A percentile compares a stretch with the other conserved stretches of the same genome.
Evolutionary conservation across 1,139 yeast genomes (phyloP).

Genomic region (Sugiyamaella novakii): DNA sequence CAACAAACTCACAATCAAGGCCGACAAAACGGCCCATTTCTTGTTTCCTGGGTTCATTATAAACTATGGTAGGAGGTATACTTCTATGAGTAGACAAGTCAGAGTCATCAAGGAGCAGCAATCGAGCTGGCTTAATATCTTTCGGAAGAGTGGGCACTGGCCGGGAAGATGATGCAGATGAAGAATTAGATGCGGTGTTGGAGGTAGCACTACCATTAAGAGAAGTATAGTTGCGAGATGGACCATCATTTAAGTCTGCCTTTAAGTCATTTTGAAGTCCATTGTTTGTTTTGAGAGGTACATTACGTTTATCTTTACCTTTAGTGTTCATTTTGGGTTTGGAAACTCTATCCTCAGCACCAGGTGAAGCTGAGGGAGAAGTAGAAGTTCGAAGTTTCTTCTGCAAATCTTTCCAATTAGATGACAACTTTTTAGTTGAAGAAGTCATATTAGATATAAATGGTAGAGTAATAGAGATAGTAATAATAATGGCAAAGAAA

Average conservation of each 20-base stretch:
- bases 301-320: too few relatives aligned
- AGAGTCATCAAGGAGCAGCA: conserved; percentile 9
- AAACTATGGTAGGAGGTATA: background rate
- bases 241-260: background rate
- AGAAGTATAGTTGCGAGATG: background rate
- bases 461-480: background rate
- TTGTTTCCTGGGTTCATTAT: conserved; percentile 11
- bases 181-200: background rate
- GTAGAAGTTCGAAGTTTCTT: conserved; percentile 21
- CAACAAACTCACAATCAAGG: conserved; percentile 94
- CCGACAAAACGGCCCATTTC: conserved; percentile 70
- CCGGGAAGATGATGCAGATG: background rate
- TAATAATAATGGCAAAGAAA: background rate
- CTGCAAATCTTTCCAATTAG: conserved; percentile 32
- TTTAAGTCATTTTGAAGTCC: too few relatives aligned
- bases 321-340: conserved; percentile 1
- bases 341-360: background rate
- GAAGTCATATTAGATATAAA: conserved; percentile 9
- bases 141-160: conserved; percentile 1
- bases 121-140: background rate
- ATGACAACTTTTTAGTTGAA: conserved; percentile 24
- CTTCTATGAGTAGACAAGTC: background rate
- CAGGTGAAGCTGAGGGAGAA: background rate
- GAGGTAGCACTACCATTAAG: background rate
- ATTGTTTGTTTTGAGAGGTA: too few relatives aligned